phyloP scores from a whole-genome alignment of 129 eudicot species.

The Tagetes erecta region DNA sequence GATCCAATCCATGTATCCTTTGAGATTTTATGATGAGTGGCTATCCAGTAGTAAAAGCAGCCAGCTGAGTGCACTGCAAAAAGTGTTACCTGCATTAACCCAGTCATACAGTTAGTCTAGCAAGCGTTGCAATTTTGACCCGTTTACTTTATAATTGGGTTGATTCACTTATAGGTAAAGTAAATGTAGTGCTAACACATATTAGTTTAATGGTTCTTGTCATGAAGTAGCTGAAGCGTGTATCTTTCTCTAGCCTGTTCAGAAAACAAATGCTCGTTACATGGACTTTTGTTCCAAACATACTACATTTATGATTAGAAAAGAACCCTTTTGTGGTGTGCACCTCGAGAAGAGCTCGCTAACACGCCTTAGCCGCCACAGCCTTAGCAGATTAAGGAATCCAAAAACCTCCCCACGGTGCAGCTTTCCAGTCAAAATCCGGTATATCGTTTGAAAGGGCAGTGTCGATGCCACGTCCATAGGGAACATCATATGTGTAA shows the following conservation, averaged over 20 bases:
- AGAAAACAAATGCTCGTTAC: constrained; percentile 22
- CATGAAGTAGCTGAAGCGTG: constrained; percentile 85
- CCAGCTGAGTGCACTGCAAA: constrained; percentile 76
- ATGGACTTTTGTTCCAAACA: background rate
- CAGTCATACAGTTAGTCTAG: background rate
- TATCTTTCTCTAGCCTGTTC: constrained; percentile 80
- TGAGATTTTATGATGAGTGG: constrained; percentile 46
- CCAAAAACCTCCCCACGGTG: constrained; percentile 59
- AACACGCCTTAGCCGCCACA: constrained; percentile 91
- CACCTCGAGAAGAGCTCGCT: constrained; percentile 79
- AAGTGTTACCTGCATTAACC: constrained; percentile 60
- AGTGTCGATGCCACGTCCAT: constrained; percentile 85
- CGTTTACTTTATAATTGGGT: background rate
- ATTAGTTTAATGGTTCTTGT: constrained; percentile 70
- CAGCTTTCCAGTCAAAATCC: constrained; percentile 42
- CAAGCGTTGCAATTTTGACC: background rate
- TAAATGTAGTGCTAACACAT: constrained; percentile 42
- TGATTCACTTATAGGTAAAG: constrained; percentile 12
- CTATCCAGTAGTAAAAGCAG: constrained; percentile 82
- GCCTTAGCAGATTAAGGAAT: constrained; percentile 75
- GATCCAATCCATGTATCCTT: constrained; percentile 75
- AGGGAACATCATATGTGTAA: constrained; percentile 63
- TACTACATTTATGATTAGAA: background rate
- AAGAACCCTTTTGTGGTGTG: background rate
- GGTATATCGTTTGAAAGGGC: constrained; percentile 69